A percentile compares a stretch with the other conserved stretches of the same genome.
These are phyloP conservation scores for Tuber calosporum DNA, from an alignment of 495 filamentous ascomycete genomes.

Conservation along the genomic window DNA sequence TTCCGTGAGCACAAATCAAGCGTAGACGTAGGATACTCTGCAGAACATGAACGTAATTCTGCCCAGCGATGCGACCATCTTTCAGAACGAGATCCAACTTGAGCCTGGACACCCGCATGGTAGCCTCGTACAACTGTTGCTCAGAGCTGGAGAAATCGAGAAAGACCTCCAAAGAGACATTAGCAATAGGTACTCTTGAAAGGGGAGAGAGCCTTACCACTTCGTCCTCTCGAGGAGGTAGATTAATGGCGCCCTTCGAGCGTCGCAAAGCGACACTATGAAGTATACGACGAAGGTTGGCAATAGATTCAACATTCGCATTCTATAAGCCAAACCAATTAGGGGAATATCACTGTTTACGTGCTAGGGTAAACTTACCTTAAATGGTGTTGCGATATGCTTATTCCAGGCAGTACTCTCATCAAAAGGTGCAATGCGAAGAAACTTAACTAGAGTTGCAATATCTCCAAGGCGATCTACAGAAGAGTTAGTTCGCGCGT, in stretches of 20 bases:
- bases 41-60: slow-evolving; percentile 78
- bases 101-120: slow-evolving; percentile 50
- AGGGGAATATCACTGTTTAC: background rate
- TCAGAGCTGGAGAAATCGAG: slow-evolving; percentile 53
- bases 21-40: slow-evolving; percentile 85
- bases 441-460: slow-evolving; percentile 79
- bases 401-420: slow-evolving; percentile 64
- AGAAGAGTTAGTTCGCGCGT: slow-evolving; percentile 5
- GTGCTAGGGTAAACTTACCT: slow-evolving; percentile 45
- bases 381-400: slow-evolving; percentile 75
- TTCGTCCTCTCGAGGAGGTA: slow-evolving; percentile 66
- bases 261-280: slow-evolving; percentile 89
- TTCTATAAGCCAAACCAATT: slow-evolving; percentile 19
- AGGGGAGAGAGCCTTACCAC: slow-evolving; percentile 47
- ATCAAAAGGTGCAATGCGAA: slow-evolving; percentile 79
- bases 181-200: background rate
- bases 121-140: slow-evolving; percentile 52
- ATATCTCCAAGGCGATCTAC: slow-evolving; percentile 82
- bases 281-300: slow-evolving; percentile 81
- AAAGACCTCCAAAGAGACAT: slow-evolving; percentile 42
- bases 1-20: slow-evolving; percentile 82
- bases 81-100: slow-evolving; percentile 50
- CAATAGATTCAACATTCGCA: slow-evolving; percentile 70
- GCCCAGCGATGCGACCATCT: slow-evolving; percentile 65
- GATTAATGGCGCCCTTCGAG: slow-evolving; percentile 79